phyloP scores from a whole-genome alignment of 2,329 filamentous ascomycete species.

The Diplodia mutila region DNA sequence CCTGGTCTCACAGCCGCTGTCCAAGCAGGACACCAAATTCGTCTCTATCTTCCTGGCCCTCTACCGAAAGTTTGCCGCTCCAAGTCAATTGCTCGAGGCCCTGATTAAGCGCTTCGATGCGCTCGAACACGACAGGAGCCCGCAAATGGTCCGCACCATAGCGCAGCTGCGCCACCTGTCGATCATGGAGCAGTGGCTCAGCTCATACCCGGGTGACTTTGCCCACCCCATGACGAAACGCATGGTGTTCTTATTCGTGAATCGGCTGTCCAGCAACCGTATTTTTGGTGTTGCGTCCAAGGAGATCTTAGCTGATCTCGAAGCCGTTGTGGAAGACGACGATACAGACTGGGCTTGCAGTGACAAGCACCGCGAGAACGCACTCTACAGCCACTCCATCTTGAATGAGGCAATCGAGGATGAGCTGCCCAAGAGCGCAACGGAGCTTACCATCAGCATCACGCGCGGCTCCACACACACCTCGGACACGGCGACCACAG shows the following conservation, averaged over 20 bases:
- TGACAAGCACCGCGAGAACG: slow-evolving; percentile 63
- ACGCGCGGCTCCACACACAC: background rate
- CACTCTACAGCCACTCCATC: slow-evolving; percentile 42
- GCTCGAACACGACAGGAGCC: slow-evolving; percentile 66
- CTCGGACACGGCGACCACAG: background rate
- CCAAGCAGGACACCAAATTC: slow-evolving; percentile 88
- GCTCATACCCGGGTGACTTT: slow-evolving; percentile 90
- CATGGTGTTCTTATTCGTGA: slow-evolving; percentile 74
- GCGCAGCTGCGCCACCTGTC: slow-evolving; percentile 83
- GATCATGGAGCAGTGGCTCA: slow-evolving; percentile 86
- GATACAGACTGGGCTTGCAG: slow-evolving; percentile 90
- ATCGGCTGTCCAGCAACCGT: slow-evolving; percentile 72
- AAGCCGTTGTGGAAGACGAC: slow-evolving; percentile 80
- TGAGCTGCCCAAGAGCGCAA: slow-evolving; percentile 20
- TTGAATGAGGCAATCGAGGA: slow-evolving; percentile 38
- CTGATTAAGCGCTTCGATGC: slow-evolving; percentile 77
- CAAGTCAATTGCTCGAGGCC: slow-evolving; percentile 74
- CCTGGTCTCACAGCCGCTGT: slow-evolving; percentile 79
- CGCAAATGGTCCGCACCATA: slow-evolving; percentile 76
- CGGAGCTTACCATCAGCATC: slow-evolving; percentile 18
- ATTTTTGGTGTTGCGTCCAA: slow-evolving; percentile 84
- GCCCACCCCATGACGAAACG: slow-evolving; percentile 74
- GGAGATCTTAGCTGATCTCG: slow-evolving; percentile 80
- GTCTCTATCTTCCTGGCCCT: slow-evolving; percentile 85
- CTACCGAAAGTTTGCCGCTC: slow-evolving; percentile 91